Base-by-base conservation (phyloP, 345 rosid genomes). In the Hypericum androsaemum region DNA sequence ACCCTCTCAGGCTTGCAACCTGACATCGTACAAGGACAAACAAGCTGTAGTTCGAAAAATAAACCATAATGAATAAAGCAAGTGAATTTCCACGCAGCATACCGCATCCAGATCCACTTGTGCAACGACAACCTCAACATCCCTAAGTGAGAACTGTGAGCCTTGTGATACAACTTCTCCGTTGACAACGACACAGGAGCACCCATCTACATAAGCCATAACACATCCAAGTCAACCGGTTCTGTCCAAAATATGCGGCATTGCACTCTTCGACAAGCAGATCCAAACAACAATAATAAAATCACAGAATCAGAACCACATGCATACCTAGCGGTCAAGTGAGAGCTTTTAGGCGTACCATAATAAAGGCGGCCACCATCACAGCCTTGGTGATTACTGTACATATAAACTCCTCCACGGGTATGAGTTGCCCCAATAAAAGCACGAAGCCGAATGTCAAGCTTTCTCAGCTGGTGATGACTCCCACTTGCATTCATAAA, bases 401-500 rank as follows among this genome's bases (percentile, higher is more conserved):
- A 92, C 81, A 92, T 76, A 71, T 92, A 92, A 56, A 92, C 88
- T 40, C 98, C 95, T 64, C 98, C 98, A 5, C 88, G 89, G 50
- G 71, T 57, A 50, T 80, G 78, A 67, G 97, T 92, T 54, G 89
- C 94, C 38, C 84, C 84, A 50, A 77, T 81, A 64, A 88, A 81
- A 58, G 94, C 79, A 17, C 57, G 80, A 37, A 88, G 53, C 50
- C 97, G 94, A 54, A 83, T 57, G 71, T 85, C 88, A 57, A 85
- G 77, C 77, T 92, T 92, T 63, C 95, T 77, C 43, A 88, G 58
- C 58, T 92, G 97, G 60, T 88, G 97, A 52, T 77, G 88, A 71
- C 98, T 92, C 48, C 97, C 98, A 70, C 98, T 92, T 39, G 97
- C 98, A 74, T 92, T 92, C 86, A 92, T 50, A 71, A 92, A 88